Conservation (phyloP, 78 protist genomes). For the Dictyostelium citrinum region DNA sequence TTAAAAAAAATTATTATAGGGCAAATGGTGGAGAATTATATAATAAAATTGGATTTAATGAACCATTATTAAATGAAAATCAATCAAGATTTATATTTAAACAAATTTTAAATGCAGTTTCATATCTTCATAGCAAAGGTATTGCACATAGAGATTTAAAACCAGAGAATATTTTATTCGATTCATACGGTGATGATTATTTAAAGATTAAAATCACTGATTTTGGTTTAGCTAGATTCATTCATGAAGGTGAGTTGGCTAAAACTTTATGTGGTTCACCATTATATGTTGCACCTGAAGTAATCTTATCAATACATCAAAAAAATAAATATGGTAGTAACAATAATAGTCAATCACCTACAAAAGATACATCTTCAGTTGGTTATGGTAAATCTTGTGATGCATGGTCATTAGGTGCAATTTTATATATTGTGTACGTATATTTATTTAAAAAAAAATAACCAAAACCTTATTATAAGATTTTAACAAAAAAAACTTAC, state of each 20-base stretch:
- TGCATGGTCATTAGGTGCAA: constrained; percentile 76
- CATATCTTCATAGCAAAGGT: constrained; percentile 86
- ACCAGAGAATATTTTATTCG: constrained; percentile 61
- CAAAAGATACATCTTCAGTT: background rate
- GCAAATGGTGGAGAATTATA: constrained; percentile 48
- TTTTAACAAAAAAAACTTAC: too few relatives aligned
- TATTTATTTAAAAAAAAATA: background rate
- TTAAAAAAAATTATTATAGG: background rate
- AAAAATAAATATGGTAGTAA: background rate
- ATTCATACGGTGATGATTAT: background rate
- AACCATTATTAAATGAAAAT: constrained; percentile 77
- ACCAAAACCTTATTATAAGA: too few relatives aligned
- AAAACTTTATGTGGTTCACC: constrained; percentile 66
- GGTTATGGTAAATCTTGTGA: constrained; percentile 72
- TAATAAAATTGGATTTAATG: constrained; percentile 19
- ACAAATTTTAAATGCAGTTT: constrained; percentile 80
- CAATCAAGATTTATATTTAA: constrained; percentile 76
- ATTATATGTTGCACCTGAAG: constrained; percentile 64
- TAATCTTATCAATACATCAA: constrained; percentile 7
- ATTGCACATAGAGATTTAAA: constrained; percentile 91
- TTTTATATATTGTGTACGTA: constrained; percentile 45
- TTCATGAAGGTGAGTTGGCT: constrained; percentile 43
- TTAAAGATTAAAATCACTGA: constrained; percentile 33
- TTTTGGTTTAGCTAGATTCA: constrained; percentile 62
- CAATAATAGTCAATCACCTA: background rate